phyloP scores from a whole-genome alignment of 441 rosid species.

The Codiaeum variegatum region DNA sequence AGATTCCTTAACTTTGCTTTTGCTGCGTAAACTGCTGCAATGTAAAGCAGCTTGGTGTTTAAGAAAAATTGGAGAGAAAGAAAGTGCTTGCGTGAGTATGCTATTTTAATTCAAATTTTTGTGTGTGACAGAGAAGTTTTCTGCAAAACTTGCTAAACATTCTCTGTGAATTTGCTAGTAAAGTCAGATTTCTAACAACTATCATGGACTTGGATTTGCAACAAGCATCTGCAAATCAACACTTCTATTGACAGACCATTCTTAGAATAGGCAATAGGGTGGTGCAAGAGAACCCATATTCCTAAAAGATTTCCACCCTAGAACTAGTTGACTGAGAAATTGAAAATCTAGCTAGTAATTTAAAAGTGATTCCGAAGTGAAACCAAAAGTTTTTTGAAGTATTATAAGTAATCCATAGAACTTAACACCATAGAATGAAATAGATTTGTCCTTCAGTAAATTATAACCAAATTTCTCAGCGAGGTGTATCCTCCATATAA shows the following conservation, averaged over 20 bases:
- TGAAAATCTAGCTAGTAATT: not conserved
- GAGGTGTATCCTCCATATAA: conserved; percentile 67
- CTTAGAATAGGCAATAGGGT: not conserved
- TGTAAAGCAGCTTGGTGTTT: no score
- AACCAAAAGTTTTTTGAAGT: not conserved
- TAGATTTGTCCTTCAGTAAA: conserved; percentile 30
- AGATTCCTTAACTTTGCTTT: no score
- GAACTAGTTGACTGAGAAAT: not conserved
- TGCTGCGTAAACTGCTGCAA: no score
- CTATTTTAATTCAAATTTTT: no score
- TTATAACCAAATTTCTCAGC: conserved; percentile 43
- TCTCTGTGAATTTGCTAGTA: no score
- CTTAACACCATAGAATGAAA: conserved; percentile 72
- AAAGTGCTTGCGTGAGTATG: no score
- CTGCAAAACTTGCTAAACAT: no score
- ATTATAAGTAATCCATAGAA: conserved; percentile 10
- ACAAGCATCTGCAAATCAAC: not conserved
- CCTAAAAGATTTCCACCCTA: not conserved
- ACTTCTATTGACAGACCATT: not conserved
- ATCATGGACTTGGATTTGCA: not conserved
- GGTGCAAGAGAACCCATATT: not conserved
- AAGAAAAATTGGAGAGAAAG: no score
- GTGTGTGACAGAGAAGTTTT: no score
- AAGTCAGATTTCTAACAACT: no score
- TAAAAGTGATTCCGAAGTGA: not conserved